Evolutionary conservation across 176 grass and related monocot species (phyloP), one percentile per base, ranked within the genome.

Genomic region (Juncus inflexus): DNA sequence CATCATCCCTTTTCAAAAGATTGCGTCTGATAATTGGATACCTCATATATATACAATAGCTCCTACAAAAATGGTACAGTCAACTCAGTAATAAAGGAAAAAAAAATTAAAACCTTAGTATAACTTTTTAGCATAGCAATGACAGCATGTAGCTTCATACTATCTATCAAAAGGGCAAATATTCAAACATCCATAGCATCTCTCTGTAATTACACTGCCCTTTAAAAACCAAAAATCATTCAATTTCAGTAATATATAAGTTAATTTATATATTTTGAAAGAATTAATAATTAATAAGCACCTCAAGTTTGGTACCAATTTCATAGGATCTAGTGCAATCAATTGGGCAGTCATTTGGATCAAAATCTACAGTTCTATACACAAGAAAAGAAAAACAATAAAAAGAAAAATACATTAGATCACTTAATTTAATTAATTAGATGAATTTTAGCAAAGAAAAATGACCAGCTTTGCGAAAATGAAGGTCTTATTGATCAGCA

Each of bases 381-480:
- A 28, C 1, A 28, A 64, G 67, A 2, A 50, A 4, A 65, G 15
- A 77, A 64, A 28, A 28, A 28, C n/a, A 63, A 67, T 2, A 9
- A 9, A 5, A 47, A 47, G 4, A 47, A 47, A 47, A 6, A 9
- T 6, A 47, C 43, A 6, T 47, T 47, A 9, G 9, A 39, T 43
- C 14, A 10, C 11, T 42, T 70, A 50, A 5, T 55, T 28, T 28
- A 38, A 68, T 28, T 41, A 42, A 70, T 7, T 36, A 37, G 55
- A 37, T 15, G 16, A 36, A 15, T 66, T 60, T 71, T 0, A 4
- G 56, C 65, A 13, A 39, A 9, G 49, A 13, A 54, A 45, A 69
- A 65, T 52, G 79, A 91, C 94, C 88, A 60, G 87, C 87, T 91
- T 97, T 97, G 19, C 80, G 87, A 60, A 97, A 97, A 84, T 97